Base-by-base conservation (phyloP, 305 asterid genomes). In the Plantago coronopus region DNA sequence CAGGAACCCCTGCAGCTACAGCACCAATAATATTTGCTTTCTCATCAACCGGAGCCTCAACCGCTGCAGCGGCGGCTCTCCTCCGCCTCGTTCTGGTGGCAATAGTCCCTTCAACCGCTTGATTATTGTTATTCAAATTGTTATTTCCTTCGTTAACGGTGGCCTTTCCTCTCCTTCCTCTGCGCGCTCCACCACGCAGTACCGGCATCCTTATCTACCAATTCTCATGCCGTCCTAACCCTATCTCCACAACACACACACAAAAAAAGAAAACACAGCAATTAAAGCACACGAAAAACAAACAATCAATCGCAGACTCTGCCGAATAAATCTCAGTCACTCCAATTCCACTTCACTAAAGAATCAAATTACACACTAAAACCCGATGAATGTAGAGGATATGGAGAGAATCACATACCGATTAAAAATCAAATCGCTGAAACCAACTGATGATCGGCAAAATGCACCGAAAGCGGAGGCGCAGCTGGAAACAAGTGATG, bases 121-220 rank as follows among this genome's bases (percentile, higher is more conserved):
- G 62, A 57, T 40, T 38, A 18, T 12, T 57, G 18, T 38, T 38
- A 42, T 37, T 14, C 12, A 15, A 4, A 57, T 14, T 18, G 54
- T 48, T 17, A 48, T 13, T 48, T 8, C 2, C 14, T 48, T 48
- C 12, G 34, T 57, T 37, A 18, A 17, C 3, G 45, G 61, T 29
- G 4, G 49, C 10, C 17, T 57, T 57, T 15, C 49, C 27, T 57
- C 49, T 57, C 37, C 62, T 46, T 9, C 62, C 62, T 20, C 62
- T 43, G 21, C 62, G 34, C 34, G 47, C 62, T 57, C 48, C 62
- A 5, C 48, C 62, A 57, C 62, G 62, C 62, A 18, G 34, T 23
- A 57, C 62, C 19, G 62, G 62, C 62, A 57, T 57, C 27, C 31
- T 57, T 57, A 57, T 57, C 62, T 47, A 17, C 49, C 22, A 38